Conservation (phyloP, 495 filamentous ascomycete species). For the Penicillium odoratum region DNA sequence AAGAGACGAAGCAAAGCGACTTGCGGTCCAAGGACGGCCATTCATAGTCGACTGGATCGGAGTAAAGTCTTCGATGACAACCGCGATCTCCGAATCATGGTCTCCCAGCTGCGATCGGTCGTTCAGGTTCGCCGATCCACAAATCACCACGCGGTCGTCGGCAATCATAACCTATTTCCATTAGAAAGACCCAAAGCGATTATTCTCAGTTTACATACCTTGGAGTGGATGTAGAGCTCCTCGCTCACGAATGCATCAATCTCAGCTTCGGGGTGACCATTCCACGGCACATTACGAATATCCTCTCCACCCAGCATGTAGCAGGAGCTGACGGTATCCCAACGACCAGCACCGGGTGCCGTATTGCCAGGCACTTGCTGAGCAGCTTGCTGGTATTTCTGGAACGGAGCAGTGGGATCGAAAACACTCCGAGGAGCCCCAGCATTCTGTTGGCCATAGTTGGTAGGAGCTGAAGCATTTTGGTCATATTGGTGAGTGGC, state of each 20-base stretch:
- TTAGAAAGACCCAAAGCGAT: background rate
- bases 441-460: background rate
- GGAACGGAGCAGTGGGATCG: slow-evolving; percentile 45
- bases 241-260: slow-evolving; percentile 89
- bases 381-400: slow-evolving; percentile 70
- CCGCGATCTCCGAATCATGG: slow-evolving; percentile 84
- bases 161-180: slow-evolving; percentile 73
- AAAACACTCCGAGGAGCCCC: slow-evolving; percentile 34
- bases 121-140: slow-evolving; percentile 91
- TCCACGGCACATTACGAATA: slow-evolving; percentile 79
- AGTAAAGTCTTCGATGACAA: slow-evolving; percentile 75
- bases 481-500: slow-evolving; percentile 66
- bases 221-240: slow-evolving; percentile 92
- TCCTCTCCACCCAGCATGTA: slow-evolving; percentile 82
- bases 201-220: slow-evolving; percentile 45
- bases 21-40: slow-evolving; percentile 66
- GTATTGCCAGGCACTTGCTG: slow-evolving; percentile 36
- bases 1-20: slow-evolving; percentile 79
- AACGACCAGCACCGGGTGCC: slow-evolving; percentile 45
- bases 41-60: slow-evolving; percentile 70
- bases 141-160: slow-evolving; percentile 85
- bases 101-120: slow-evolving; percentile 88
- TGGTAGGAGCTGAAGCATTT: slow-evolving; percentile 25
- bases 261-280: slow-evolving; percentile 65
- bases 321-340: slow-evolving; percentile 77